A percentile compares a stretch with the other conserved stretches of the same genome.
These are phyloP conservation scores for Galeopsis tetrahit DNA, from an alignment of 257 asterid species.

Conservation along the genomic window DNA sequence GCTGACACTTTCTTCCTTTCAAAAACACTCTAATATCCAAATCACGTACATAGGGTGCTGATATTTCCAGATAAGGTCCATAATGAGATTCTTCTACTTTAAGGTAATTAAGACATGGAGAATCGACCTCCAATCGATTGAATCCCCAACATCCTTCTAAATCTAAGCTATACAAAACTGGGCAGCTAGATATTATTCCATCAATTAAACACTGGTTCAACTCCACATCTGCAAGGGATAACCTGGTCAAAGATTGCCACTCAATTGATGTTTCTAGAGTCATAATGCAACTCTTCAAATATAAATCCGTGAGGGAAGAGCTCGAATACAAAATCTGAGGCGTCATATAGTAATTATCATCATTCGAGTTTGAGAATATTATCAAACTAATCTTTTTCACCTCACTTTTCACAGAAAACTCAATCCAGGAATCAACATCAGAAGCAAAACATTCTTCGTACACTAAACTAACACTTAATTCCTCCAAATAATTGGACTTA, in stretches of 20 bases:
- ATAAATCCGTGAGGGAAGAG: slow-evolving; percentile 6
- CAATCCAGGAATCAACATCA: slow-evolving; percentile 23
- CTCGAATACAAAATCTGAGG: slow-evolving; percentile 13
- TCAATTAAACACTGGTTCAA: not conserved
- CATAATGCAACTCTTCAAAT: not conserved
- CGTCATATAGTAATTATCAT: not conserved
- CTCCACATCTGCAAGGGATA: not conserved
- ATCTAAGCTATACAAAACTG: not conserved
- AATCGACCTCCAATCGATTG: not conserved
- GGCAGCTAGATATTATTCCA: slow-evolving; percentile 19
- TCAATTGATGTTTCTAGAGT: not conserved
- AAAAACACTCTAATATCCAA: not conserved
- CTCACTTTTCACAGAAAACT: slow-evolving; percentile 18
- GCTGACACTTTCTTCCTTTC: not conserved
- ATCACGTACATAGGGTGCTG: slow-evolving; percentile 14
- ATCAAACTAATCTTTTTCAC: slow-evolving; percentile 8
- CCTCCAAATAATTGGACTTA: not conserved
- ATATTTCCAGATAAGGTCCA: not conserved
- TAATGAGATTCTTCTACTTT: too few relatives aligned
- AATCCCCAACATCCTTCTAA: not conserved
- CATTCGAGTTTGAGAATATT: fast-evolving
- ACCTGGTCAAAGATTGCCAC: slow-evolving; percentile 21
- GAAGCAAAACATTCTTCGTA: not conserved
- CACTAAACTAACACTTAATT: not conserved
- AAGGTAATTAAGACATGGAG: not conserved